A percentile compares a stretch with the other conserved stretches of the same genome.
phyloP scores from a whole-genome alignment of 164 flowering plant species.

The Litsea cubeba region DNA sequence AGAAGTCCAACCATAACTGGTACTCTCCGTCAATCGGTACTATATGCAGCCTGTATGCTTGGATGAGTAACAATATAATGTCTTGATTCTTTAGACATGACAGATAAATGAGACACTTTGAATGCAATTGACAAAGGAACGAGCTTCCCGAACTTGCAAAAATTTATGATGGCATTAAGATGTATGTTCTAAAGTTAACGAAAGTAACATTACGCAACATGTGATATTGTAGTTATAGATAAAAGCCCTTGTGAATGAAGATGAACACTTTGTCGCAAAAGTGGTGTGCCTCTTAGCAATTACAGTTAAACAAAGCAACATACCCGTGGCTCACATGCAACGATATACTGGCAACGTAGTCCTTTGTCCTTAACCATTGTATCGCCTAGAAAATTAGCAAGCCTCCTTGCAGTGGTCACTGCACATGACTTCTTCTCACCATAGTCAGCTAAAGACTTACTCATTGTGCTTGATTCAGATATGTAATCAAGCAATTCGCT shows the following conservation, averaged over 20 bases:
- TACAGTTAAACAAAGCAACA: constrained; percentile 8
- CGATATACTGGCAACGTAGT: constrained; percentile 83
- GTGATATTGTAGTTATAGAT: background rate
- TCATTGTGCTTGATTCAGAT: constrained; percentile 99
- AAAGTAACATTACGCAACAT: background rate
- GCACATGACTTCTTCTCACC: constrained; percentile 99
- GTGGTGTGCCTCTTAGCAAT: no score
- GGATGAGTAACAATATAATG: background rate
- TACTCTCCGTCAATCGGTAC: no score
- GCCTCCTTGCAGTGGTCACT: constrained; percentile 94
- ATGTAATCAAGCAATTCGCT: constrained; percentile 93
- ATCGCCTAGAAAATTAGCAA: constrained; percentile 97
- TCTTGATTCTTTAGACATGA: background rate
- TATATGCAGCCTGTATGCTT: background rate
- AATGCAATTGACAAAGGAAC: background rate
- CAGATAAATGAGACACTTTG: no score
- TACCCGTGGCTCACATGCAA: constrained; percentile 97
- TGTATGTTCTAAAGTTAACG: background rate
- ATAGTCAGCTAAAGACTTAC: constrained; percentile 94
- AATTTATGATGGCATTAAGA: background rate
- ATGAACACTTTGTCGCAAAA: no score
- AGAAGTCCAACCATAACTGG: no score
- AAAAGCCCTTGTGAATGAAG: background rate
- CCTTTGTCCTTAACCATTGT: constrained; percentile 99
- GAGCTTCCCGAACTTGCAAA: background rate